These are phyloP conservation scores for Mrakia blollopis DNA, from an alignment of 768 basidiomycete species.

Conservation along the genomic window DNA sequence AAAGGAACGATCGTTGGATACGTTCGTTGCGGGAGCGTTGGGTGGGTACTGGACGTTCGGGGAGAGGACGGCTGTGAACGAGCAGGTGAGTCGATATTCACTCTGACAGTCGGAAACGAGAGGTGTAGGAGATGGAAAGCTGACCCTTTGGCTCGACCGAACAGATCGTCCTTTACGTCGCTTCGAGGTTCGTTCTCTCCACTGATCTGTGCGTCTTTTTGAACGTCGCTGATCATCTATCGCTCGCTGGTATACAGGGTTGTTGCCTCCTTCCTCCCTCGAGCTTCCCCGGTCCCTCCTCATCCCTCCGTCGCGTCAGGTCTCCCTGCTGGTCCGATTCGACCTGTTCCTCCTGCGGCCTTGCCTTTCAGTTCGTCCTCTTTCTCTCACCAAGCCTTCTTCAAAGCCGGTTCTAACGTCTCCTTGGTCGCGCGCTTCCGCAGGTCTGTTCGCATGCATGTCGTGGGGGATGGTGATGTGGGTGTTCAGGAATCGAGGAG, in stretches of 20 bases:
- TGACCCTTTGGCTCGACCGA: neutral
- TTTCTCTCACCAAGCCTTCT: constrained; percentile 52
- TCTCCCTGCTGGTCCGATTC: constrained; percentile 7
- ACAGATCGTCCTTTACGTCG: constrained; percentile 91
- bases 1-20: constrained; percentile 72
- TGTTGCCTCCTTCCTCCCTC: constrained; percentile 83
- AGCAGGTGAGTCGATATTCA: constrained; percentile 38
- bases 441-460: constrained; percentile 42
- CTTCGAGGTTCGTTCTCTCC: constrained; percentile 19
- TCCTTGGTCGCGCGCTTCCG: neutral
- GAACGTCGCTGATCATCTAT: neutral
- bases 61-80: constrained; percentile 48
- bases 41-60: constrained; percentile 65
- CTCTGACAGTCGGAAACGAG: neutral
- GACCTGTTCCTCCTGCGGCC: constrained; percentile 75
- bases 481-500: constrained; percentile 77
- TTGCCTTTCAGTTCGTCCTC: constrained; percentile 72
- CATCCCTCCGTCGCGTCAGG: constrained; percentile 45
- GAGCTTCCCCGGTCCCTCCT: constrained; percentile 45
- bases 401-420: neutral
- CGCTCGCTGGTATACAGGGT: constrained; percentile 63
- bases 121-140: neutral
- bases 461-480: constrained; percentile 98
- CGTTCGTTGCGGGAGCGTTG: constrained; percentile 85
- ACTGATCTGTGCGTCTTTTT: neutral